Evolutionary conservation across 176 grass and related monocot genomes (phyloP), one percentile per base, ranked within the genome.

Genomic region (Microstegium vimineum): DNA sequence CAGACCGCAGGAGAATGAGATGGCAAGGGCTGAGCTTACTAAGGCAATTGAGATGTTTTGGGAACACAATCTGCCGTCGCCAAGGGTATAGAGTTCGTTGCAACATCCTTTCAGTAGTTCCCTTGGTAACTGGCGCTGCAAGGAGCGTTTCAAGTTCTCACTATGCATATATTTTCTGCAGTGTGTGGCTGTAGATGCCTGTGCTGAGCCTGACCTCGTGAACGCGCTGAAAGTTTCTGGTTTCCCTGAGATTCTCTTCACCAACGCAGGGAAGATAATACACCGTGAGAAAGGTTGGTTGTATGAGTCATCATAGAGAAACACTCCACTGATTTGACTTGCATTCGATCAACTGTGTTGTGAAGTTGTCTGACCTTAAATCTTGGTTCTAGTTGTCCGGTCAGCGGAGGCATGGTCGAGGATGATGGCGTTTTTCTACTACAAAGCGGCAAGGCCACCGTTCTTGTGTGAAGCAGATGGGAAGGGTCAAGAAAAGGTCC

Each of bases 361-460:
- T 18, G 3, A 65, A 8, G 1, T 71, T 80, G 49, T 1, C 52
- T 82, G 25, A 82, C 67, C 14, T 26, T 23, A 18, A 18, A 74
- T 59, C 20, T 46, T 59, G 69, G 1, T 80, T 5, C 69, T 27
- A 95, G 95, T 88, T 54, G 90, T 90, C 52, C 82, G 95, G 30
- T 91, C 84, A 0, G 95, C 86, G 4, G 90, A 93, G 69, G 92
- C 91, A 23, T 88, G 89, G 95, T 87, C 89, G 1, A 87, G 92
- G 86, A 88, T 95, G 77, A 98, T 98, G 89, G 92, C 89, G 1
- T 98, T 93, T 82, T 95, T 98, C 87, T 98, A 95, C 83, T 95
- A 95, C 36, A 98, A 98, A 59, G 95, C 95, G 32, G 54, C 30
- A 10, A 98, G 90, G 69, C 95, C 95, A 3, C 66, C 92, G 10